phyloP scores from a whole-genome alignment of 2,329 filamentous ascomycete species.

The Talaromyces pinophilus region DNA sequence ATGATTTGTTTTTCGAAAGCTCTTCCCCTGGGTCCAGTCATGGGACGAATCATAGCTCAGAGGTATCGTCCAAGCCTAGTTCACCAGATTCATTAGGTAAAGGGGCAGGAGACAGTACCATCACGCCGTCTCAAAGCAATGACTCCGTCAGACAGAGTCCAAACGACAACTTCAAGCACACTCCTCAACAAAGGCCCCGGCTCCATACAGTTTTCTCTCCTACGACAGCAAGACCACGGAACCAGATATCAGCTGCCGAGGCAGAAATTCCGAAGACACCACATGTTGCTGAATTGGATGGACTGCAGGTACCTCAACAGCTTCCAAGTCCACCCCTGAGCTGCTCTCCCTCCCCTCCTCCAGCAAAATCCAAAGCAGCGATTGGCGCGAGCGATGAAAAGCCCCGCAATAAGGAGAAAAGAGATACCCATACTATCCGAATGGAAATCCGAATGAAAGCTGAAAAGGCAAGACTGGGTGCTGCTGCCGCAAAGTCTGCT shows the following conservation, averaged over 20 bases:
- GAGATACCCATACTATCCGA: conserved; percentile 20
- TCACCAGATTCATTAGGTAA: conserved; percentile 17
- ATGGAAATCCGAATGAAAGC: conserved; percentile 23
- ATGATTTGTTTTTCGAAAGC: conserved; percentile 14
- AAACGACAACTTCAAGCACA: conserved; percentile 16
- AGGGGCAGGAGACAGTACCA: not conserved
- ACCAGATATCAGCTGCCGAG: conserved; percentile 11
- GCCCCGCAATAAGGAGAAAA: not conserved
- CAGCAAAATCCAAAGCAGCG: conserved; percentile 22
- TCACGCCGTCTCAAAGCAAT: not conserved
- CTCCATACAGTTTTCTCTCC: conserved; percentile 18
- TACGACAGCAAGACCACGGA: conserved; percentile 18
- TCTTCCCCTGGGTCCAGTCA: conserved; percentile 6
- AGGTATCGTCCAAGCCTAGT: not conserved
- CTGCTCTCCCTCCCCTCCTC: conserved; percentile 16
- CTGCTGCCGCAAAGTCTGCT: conserved; percentile 18
- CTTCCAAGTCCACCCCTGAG: conserved; percentile 20
- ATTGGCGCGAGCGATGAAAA: conserved; percentile 1
- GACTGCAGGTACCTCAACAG: conserved; percentile 34
- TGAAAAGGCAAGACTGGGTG: conserved; percentile 12
- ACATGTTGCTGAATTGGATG: conserved; percentile 41
- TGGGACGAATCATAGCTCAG: not conserved
- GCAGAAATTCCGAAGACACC: conserved; percentile 27
- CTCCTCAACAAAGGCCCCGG: not conserved
- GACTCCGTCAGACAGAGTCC: not conserved